These are phyloP conservation scores for Salvia miltiorrhiza DNA, from an alignment of 257 asterid species.

Conservation along the genomic window DNA sequence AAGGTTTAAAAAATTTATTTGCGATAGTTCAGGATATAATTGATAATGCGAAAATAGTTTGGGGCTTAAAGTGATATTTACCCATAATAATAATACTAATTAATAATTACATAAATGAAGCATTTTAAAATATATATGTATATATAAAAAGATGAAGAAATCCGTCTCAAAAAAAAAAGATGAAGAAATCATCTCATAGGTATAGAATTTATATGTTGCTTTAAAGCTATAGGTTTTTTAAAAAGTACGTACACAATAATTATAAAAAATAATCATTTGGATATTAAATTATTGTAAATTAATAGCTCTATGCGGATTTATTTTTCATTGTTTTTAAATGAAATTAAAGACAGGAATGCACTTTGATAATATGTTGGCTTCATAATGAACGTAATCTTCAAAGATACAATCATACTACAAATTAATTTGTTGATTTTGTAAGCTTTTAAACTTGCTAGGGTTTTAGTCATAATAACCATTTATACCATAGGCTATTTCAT, in stretches of 20 bases:
- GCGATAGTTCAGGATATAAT: too few species aligned
- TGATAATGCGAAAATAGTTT: too few species aligned
- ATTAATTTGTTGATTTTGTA: slow-evolving; percentile 25
- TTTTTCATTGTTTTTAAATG: slow-evolving; percentile 31
- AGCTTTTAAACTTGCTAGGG: slow-evolving; percentile 31
- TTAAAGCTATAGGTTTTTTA: slow-evolving; percentile 9
- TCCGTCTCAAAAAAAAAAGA: background rate
- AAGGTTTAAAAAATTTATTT: too few species aligned
- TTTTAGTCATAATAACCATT: slow-evolving; percentile 38
- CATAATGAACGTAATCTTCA: slow-evolving; percentile 29
- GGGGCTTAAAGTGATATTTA: too few species aligned
- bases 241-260: slow-evolving; percentile 6
- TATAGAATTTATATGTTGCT: slow-evolving; percentile 1
- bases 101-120: too few species aligned
- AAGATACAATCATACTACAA: slow-evolving; percentile 29
- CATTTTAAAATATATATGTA: background rate
- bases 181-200: background rate
- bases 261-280: slow-evolving; percentile 16
- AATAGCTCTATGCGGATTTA: slow-evolving; percentile 24
- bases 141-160: background rate
- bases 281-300: slow-evolving; percentile 22
- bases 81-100: background rate
- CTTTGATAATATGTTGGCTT: slow-evolving; percentile 21
- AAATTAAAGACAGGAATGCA: slow-evolving; percentile 26
- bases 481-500: slow-evolving; percentile 29